Percentiles rank a stretch among this genome's conserved stretches.
phyloP scores from a whole-genome alignment of 306 rosid genomes.

The Lablab purpureus region DNA sequence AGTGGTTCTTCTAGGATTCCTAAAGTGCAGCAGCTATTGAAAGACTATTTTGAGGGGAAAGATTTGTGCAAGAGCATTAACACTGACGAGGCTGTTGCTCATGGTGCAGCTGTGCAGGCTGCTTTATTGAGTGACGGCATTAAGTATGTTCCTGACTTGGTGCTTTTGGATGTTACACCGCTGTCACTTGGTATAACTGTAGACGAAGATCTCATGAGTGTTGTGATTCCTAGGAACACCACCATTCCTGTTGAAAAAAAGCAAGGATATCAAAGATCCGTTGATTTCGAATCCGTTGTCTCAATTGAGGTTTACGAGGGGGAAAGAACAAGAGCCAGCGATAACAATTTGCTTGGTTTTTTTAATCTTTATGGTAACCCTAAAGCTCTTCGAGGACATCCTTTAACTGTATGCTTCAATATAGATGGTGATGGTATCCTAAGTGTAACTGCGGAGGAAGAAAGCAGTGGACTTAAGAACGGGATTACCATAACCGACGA shows the following conservation, averaged over 20 bases:
- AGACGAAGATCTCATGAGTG: not conserved
- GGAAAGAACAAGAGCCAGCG: slow-evolving; percentile 53
- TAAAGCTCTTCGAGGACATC: slow-evolving; percentile 49
- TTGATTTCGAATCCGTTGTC: slow-evolving; percentile 38
- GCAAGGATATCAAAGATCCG: rapidly evolving
- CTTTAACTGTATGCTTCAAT: slow-evolving; percentile 47
- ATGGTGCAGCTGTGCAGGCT: slow-evolving; percentile 34
- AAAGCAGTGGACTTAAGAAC: slow-evolving; percentile 40
- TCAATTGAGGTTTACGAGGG: slow-evolving; percentile 58
- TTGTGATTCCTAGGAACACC: slow-evolving; percentile 21
- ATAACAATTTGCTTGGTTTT: slow-evolving; percentile 59
- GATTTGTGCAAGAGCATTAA: slow-evolving; percentile 30
- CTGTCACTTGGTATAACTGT: not conserved
- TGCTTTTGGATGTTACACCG: not conserved
- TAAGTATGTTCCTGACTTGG: not conserved
- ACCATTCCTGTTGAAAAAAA: not conserved
- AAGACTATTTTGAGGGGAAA: slow-evolving; percentile 52
- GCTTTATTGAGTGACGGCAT: slow-evolving; percentile 8
- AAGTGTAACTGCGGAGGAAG: slow-evolving; percentile 51
- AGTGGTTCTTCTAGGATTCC: slow-evolving; percentile 60
- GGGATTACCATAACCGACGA: slow-evolving; percentile 54
- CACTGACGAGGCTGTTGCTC: slow-evolving; percentile 32
- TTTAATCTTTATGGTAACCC: slow-evolving; percentile 47
- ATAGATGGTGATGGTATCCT: slow-evolving; percentile 46
- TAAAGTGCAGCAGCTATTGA: slow-evolving; percentile 59